Evolutionary conservation across 1,139 yeast species (phyloP), one percentile per base, ranked within the genome.

Genomic region (Wickerhamomyces sp.): DNA sequence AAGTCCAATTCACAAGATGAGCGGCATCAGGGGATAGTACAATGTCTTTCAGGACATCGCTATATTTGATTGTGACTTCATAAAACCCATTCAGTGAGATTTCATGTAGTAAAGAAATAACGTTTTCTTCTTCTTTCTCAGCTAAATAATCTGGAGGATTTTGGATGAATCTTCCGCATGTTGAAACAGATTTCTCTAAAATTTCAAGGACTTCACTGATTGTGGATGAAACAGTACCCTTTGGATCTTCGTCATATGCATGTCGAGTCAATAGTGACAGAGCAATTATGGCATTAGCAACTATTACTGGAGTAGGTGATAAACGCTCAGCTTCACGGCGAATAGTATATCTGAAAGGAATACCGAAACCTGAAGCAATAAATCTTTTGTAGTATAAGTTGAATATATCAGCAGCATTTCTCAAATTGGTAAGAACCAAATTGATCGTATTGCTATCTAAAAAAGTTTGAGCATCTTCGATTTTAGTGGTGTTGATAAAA

Each of bases 1-100:
- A 70, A 17, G 82, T 83, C 80, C 86, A 76, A 53, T 80, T 80
- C 20, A 88, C 87, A 48, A 82, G 65, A 48, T 76, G 76, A 50
- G 77, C 78, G 12, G 82, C 83, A 41, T 77, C 75, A 7, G 81
- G 76, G 41, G 76, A 72, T 37, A 83, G 64, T 27, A 76, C 70
- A 47, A 82, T 71, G 51, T 81, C 89, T 55, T 79, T 79, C 47
- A 83, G 62, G 40, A 77, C 69, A 38, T 69, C 72, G 54, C 81
- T 81, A 55, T 79, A 82, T 48, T 74, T 73, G 36, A 81, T 62
- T 35, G 85, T 81, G 33, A 82, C 68, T 45, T 77, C 78, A 55
- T 76, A 75, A 54, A 81, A 82, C 40, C 80, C 81, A 46, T 70
- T 72, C 60, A 81, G 70, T 3, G 85, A 67, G 48, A 81, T 63